Percentiles rank a stretch among this genome's conserved stretches.
Conservation (phyloP, 108 stramenopile species). For the Cyclotella cryptica region DNA sequence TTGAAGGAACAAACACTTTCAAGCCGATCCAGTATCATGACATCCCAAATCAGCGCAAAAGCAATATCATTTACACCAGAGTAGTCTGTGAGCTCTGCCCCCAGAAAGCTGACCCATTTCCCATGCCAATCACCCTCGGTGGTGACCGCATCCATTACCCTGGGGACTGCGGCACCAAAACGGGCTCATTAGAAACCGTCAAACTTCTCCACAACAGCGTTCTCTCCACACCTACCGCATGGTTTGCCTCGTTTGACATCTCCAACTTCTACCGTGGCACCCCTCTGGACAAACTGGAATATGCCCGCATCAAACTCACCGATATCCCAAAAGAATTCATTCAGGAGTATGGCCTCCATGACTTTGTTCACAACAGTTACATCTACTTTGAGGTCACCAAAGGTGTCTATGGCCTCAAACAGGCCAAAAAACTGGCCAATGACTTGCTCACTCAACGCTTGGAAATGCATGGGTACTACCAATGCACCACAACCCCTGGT, state of each 20-base stretch:
- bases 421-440: conserved; percentile 55
- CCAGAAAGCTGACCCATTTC: not conserved
- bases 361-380: too few relatives aligned
- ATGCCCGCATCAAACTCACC: not conserved
- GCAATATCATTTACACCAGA: not conserved
- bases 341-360: too few relatives aligned
- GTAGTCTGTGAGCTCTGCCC: not conserved
- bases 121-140: not conserved
- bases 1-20: not conserved
- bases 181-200: not conserved
- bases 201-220: not conserved
- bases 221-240: not conserved
- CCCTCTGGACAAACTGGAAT: not conserved
- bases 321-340: not conserved
- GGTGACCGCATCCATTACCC: not conserved
- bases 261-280: not conserved
- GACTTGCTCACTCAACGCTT: conserved; percentile 20
- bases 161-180: not conserved
- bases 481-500: not conserved
- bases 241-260: not conserved
- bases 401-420: conserved; percentile 57
- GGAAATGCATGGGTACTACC: conserved; percentile 29
- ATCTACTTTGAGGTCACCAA: conserved; percentile 5
- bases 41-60: not conserved
- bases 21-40: not conserved